phyloP scores from a whole-genome alignment of 768 basidiomycete genomes.

The Suillus lakei region DNA sequence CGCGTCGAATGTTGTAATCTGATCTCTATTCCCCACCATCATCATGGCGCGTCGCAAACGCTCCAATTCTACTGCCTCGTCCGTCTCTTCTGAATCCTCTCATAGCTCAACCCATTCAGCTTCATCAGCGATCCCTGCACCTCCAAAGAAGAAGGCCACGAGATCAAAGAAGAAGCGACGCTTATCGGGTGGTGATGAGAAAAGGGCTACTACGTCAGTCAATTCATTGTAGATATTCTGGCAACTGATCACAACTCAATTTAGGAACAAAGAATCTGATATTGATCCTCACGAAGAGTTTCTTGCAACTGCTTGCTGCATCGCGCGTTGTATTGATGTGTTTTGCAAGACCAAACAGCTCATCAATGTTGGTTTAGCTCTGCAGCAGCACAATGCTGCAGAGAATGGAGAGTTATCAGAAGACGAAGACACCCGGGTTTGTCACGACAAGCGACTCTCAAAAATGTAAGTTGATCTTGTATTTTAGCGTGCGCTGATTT shows the following conservation, averaged over 20 bases:
- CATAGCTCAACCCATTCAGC: too few relatives aligned
- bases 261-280: not conserved
- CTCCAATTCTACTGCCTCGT: too few relatives aligned
- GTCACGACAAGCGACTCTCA: not conserved
- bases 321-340: slow-evolving; percentile 10
- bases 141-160: not conserved
- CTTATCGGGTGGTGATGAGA: not conserved
- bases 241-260: not conserved
- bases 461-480: not conserved
- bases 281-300: not conserved
- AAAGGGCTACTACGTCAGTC: not conserved
- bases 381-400: not conserved
- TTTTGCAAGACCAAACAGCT: slow-evolving; percentile 11
- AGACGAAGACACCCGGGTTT: not conserved
- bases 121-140: too few relatives aligned
- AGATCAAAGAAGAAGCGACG: not conserved
- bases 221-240: not conserved
- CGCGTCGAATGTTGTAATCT: too few relatives aligned
- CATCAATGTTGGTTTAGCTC: not conserved
- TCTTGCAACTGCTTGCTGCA: not conserved
- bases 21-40: too few relatives aligned
- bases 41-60: too few relatives aligned
- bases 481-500: not conserved
- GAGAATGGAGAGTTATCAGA: slow-evolving; percentile 4
- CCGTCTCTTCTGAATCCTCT: too few relatives aligned